Evolutionary conservation across 2,329 filamentous ascomycete species (phyloP).

Genomic region (Xylariaceae sp.): DNA sequence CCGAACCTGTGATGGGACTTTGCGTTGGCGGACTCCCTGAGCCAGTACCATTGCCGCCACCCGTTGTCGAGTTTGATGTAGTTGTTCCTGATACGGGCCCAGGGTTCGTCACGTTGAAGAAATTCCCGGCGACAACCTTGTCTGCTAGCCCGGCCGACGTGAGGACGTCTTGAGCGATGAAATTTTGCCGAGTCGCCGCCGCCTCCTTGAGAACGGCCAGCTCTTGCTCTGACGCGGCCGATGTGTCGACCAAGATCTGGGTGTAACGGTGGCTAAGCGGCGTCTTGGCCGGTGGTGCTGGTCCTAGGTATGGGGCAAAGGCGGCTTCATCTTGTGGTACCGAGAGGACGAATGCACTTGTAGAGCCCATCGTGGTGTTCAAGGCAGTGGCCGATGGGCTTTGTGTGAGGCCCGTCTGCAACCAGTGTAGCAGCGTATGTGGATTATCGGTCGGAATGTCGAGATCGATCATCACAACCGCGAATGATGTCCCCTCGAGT

Average conservation of each 20-base stretch:
- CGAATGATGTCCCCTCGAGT: conserved; percentile 50
- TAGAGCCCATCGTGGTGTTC: conserved; percentile 33
- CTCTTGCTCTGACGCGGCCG: conserved; percentile 32
- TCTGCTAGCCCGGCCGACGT: conserved; percentile 39
- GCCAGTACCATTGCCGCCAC: conserved; percentile 23
- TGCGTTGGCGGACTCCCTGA: conserved; percentile 27
- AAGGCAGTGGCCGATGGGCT: conserved; percentile 32
- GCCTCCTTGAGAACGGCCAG: conserved; percentile 37
- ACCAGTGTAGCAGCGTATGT: conserved; percentile 51
- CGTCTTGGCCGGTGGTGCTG: conserved; percentile 38
- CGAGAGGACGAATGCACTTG: conserved; percentile 33
- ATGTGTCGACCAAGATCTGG: conserved; percentile 43
- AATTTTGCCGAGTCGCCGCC: conserved; percentile 36
- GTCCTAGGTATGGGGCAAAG: conserved; percentile 38
- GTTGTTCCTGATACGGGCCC: conserved; percentile 24
- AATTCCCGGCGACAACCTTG: conserved; percentile 45
- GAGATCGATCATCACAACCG: conserved; percentile 53
- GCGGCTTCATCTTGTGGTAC: conserved; percentile 31
- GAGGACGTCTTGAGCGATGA: conserved; percentile 36
- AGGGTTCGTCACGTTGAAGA: conserved; percentile 44
- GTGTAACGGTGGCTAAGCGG: conserved; percentile 43
- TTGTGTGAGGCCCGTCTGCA: conserved; percentile 49
- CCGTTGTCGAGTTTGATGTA: conserved; percentile 24
- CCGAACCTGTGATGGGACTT: conserved; percentile 23
- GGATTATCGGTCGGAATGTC: conserved; percentile 54